Evolutionary conservation across 2,329 filamentous ascomycete species (phyloP).

Genomic region (Elsinoe batatas): DNA sequence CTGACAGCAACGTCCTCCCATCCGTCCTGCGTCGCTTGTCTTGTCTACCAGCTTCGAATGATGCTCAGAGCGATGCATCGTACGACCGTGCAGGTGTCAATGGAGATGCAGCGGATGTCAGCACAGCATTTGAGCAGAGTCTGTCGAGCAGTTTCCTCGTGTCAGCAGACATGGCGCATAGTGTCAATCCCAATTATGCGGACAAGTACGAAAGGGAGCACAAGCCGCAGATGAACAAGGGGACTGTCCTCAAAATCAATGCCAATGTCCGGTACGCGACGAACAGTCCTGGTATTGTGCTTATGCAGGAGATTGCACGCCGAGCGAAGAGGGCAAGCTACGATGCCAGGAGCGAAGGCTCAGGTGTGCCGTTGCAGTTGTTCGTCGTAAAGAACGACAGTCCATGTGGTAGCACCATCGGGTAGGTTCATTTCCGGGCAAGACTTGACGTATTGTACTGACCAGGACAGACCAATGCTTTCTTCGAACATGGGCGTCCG

Average conservation of each 20-base stretch:
- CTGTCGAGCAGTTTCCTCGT: conserved; percentile 85
- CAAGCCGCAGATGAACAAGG: conserved; percentile 90
- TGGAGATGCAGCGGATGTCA: conserved; percentile 36
- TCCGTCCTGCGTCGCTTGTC: conserved; percentile 79
- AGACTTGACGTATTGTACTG: neutral
- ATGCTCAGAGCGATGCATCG: conserved; percentile 49
- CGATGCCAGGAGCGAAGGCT: conserved; percentile 41
- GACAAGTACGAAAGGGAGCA: conserved; percentile 87
- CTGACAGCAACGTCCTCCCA: conserved; percentile 83
- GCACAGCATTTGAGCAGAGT: conserved; percentile 88
- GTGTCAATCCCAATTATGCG: conserved; percentile 88
- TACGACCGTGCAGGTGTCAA: conserved; percentile 48
- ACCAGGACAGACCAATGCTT: conserved; percentile 58
- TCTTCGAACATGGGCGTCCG: conserved; percentile 75
- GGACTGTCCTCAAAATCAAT: conserved; percentile 95
- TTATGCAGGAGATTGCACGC: conserved; percentile 76
- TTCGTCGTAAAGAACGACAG: conserved; percentile 97
- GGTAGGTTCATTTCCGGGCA: conserved; percentile 28
- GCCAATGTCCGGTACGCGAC: conserved; percentile 96
- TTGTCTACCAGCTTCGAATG: conserved; percentile 56
- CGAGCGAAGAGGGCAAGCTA: conserved; percentile 39
- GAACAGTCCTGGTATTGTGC: conserved; percentile 87
- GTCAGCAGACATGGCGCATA: conserved; percentile 96
- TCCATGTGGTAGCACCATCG: conserved; percentile 90
- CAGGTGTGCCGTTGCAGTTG: conserved; percentile 75